A percentile compares a stretch with the other conserved stretches of the same genome.
Evolutionary conservation across 495 filamentous ascomycete species (phyloP).

Genomic region (Penicillium bialowiezense): DNA sequence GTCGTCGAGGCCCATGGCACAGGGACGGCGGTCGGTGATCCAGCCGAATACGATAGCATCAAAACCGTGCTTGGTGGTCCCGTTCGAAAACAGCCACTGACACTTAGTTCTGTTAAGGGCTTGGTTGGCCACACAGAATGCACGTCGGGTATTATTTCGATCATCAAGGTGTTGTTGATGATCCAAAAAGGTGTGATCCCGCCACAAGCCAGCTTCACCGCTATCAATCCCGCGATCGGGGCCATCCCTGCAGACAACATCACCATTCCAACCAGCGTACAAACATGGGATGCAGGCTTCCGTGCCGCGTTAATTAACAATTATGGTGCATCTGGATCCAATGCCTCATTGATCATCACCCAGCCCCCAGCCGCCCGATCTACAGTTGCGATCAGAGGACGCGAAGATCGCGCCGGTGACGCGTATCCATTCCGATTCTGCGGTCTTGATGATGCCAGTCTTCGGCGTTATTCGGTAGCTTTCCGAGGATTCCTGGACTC

Average conservation of each 20-base stretch:
- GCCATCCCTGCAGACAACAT: neutral
- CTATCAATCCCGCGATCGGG: neutral
- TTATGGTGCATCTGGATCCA: conserved; percentile 46
- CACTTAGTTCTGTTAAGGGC: conserved; percentile 47
- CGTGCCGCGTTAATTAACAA: conserved; percentile 43
- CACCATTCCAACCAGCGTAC: neutral
- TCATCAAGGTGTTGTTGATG: conserved; percentile 50
- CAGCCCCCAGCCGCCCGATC: neutral
- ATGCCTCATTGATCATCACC: conserved; percentile 34
- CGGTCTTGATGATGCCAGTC: neutral
- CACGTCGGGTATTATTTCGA: conserved; percentile 42
- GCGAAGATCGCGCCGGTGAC: neutral
- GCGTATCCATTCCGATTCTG: neutral
- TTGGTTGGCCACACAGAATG: conserved; percentile 52
- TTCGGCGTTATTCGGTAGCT: neutral
- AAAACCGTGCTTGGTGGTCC: conserved; percentile 30
- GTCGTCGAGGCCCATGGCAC: conserved; percentile 80
- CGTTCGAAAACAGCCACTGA: conserved; percentile 12
- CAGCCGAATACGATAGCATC: conserved; percentile 54
- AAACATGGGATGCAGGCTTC: conserved; percentile 10
- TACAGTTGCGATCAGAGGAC: neutral
- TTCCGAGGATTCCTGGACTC: neutral
- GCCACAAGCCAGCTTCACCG: conserved; percentile 37
- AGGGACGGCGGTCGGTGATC: conserved; percentile 70
- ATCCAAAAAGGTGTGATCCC: conserved; percentile 42